Evolutionary conservation across 1,284 basidiomycete genomes (phyloP).

Genomic region (Trichosporon faecale): DNA sequence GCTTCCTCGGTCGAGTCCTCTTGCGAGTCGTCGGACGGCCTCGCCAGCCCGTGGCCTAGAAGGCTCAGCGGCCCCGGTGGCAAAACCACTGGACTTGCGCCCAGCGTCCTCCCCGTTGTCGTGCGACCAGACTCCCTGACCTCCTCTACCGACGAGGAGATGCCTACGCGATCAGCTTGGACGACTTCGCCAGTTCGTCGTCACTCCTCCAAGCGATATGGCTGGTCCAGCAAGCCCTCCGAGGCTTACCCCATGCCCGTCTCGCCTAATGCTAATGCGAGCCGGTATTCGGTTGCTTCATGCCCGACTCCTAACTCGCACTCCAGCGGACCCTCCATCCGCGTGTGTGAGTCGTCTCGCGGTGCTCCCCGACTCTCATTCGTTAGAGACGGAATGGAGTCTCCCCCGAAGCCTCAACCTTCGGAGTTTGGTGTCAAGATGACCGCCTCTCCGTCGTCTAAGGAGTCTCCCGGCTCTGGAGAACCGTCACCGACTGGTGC

Average conservation of each 20-base stretch:
- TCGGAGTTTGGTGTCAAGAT: not conserved
- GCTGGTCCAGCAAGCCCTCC: not conserved
- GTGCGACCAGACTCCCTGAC: slow-evolving; percentile 5
- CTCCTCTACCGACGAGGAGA: slow-evolving; percentile 3
- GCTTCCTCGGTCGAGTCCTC: not conserved
- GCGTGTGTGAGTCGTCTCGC: slow-evolving; percentile 16
- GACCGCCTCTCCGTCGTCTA: not conserved
- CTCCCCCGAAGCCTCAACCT: not conserved
- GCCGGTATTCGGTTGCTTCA: not conserved
- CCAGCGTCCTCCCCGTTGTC: not conserved
- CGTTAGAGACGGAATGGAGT: not conserved
- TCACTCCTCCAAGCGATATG: not conserved
- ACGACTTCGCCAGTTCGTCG: not conserved
- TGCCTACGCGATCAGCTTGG: slow-evolving; percentile 1
- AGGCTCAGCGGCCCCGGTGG: not conserved
- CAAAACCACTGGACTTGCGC: not conserved
- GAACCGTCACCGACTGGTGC: slow-evolving; percentile 7
- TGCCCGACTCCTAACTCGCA: slow-evolving; percentile 8
- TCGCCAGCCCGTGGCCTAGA: slow-evolving; percentile 7
- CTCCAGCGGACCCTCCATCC: slow-evolving; percentile 15
- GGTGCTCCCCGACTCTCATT: slow-evolving; percentile 20
- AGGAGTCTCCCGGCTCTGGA: slow-evolving; percentile 10
- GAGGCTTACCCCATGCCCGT: slow-evolving; percentile 2
- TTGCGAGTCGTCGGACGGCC: slow-evolving; percentile 3
- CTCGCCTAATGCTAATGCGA: slow-evolving; percentile 3